phyloP scores from a whole-genome alignment of 495 filamentous ascomycete genomes.

The Podospora australis region DNA sequence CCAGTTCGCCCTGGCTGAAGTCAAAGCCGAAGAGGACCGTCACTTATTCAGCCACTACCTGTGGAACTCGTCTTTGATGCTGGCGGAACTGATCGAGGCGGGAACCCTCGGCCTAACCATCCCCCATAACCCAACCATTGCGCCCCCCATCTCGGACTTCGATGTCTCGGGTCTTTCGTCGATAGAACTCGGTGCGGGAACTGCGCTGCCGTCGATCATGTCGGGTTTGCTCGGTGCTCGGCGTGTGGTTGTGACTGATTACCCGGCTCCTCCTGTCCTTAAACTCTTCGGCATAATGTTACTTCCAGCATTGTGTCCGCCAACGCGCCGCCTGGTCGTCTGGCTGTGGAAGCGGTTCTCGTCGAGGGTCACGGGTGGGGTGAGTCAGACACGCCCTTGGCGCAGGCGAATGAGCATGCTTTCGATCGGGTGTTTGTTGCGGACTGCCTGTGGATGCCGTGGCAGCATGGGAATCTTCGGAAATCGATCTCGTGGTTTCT shows the following conservation, averaged over 20 bases:
- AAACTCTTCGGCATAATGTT: too few species aligned
- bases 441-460: constrained; percentile 83
- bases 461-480: constrained; percentile 66
- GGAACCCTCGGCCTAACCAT: constrained; percentile 25
- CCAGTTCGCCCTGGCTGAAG: constrained; percentile 48
- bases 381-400: constrained; percentile 48
- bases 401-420: constrained; percentile 36
- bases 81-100: constrained; percentile 62
- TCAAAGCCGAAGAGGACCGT: constrained; percentile 49
- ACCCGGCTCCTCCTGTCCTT: constrained; percentile 60
- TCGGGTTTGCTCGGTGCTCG: constrained; percentile 56
- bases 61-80: constrained; percentile 74
- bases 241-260: constrained; percentile 65
- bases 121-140: not conserved
- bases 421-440: constrained; percentile 71
- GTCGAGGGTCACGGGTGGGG: constrained; percentile 75
- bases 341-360: constrained; percentile 19
- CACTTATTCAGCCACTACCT: constrained; percentile 75
- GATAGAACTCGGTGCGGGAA: constrained; percentile 57
- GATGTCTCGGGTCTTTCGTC: constrained; percentile 33
- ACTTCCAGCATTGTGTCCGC: too few species aligned
- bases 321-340: constrained; percentile 16
- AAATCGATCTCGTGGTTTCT: constrained; percentile 69
- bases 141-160: constrained; percentile 10
- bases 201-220: constrained; percentile 68